Base-by-base conservation (phyloP, 1,284 basidiomycete genomes). In the Sporisorium scitamineum region DNA sequence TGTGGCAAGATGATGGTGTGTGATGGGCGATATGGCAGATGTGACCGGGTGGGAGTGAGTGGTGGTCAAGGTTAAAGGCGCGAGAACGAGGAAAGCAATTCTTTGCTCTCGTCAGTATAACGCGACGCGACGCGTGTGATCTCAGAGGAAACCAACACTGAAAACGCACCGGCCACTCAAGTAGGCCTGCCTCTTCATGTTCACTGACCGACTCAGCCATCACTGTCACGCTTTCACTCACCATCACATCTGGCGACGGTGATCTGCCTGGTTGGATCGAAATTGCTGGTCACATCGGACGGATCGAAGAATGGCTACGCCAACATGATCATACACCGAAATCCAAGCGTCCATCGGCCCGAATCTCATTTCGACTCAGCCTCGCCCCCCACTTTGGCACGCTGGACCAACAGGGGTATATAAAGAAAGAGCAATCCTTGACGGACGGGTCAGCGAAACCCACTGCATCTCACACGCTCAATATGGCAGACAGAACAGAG, bases 101-200 rank as follows among this genome's bases (percentile, higher is more conserved):
- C 29, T 20, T 32, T 18, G n/a, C 27, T 32, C 32, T 52, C 32
- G 31, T 54, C 37, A 31, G 54, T 42, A 18, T 55, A 50, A 70
- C 69, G 69, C 69, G 69, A 70, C 69, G 69, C 69, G 69, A 70
- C 69, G 69, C 69, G 69, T 57, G 44, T 5, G 16, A 24, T 58
- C n/a, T 50, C 5, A 32, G 44, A 16, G 8, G 39, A 55, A 54
- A 61, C 20, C 58, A 67, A 67, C 65, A 67, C 64, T 66, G 13
- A 11, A 5, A 52, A 18, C 37, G 52, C 52, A 53, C 34, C 52
- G 14, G 37, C 52, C 52, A 39, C 51, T 52, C 50, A 13, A 16
- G 10, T 10, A 32, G 6, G 3, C 20, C 20, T 24, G 16, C 18
- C 50, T 32, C n/a, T 14, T n/a, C 52, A 54, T 27, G 18, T 7